These are phyloP conservation scores for Gastrodia elata DNA, from an alignment of 106 monocot genomes.

Conservation along the genomic window DNA sequence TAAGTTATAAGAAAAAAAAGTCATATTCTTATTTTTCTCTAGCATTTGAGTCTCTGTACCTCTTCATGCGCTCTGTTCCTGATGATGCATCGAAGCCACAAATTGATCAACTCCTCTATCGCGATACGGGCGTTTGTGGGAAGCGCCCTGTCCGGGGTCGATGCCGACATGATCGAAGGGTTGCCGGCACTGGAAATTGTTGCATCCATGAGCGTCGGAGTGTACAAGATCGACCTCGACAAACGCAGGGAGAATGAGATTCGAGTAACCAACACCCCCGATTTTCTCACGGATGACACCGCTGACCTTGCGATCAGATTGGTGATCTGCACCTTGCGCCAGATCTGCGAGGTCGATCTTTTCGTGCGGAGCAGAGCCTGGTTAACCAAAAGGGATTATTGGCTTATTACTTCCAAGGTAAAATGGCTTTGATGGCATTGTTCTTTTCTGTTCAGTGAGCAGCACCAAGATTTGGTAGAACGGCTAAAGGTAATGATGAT, in stretches of 20 bases:
- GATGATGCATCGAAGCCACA: no score
- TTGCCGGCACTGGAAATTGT: slow-evolving; percentile 58
- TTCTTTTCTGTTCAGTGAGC: no score
- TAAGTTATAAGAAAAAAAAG: no score
- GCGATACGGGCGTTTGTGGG: slow-evolving; percentile 44
- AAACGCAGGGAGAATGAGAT: slow-evolving; percentile 48
- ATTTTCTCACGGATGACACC: slow-evolving; percentile 50
- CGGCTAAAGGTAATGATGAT: no score
- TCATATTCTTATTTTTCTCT: no score
- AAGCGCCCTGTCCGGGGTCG: slow-evolving; percentile 23
- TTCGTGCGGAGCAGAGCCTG: slow-evolving; percentile 34
- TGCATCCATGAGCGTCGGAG: slow-evolving; percentile 45
- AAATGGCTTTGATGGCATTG: no score
- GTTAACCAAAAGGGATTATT: slow-evolving; percentile 26
- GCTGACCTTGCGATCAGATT: slow-evolving; percentile 61
- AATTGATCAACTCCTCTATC: no score
- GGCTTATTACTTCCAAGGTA: slow-evolving; percentile 47
- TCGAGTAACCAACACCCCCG: slow-evolving; percentile 56
- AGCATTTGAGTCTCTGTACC: no score
- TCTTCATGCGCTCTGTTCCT: no score
- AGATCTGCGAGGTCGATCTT: slow-evolving; percentile 29
- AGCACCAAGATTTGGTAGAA: no score
- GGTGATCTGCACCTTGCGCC: slow-evolving; percentile 40
- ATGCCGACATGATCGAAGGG: slow-evolving; percentile 42
- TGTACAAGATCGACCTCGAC: slow-evolving; percentile 48